Percentiles rank a stretch among this genome's conserved stretches.
These are phyloP conservation scores for Ramalina peruviana DNA, from an alignment of 495 filamentous ascomycete genomes.

Conservation along the genomic window DNA sequence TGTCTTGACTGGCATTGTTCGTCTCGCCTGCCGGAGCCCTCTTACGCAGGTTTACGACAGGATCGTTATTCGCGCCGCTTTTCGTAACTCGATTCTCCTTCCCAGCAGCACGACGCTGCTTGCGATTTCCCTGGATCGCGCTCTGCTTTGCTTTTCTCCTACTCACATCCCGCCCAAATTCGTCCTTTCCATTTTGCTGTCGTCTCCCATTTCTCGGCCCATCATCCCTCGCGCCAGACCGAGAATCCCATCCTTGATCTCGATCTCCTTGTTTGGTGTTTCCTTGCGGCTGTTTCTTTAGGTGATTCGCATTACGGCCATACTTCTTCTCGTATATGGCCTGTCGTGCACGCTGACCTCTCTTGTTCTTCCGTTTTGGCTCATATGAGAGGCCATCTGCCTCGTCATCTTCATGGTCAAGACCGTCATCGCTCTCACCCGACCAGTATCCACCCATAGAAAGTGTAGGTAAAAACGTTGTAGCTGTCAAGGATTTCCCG, in stretches of 20 bases:
- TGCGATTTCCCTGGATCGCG: constrained; percentile 2
- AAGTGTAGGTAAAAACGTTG: constrained; percentile 77
- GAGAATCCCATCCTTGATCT: constrained; percentile 36
- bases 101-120: constrained; percentile 7
- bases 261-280: constrained; percentile 4
- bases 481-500: constrained; percentile 23
- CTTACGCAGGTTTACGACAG: background rate
- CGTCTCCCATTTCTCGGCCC: constrained; percentile 14
- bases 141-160: constrained; percentile 2
- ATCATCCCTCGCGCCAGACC: constrained; percentile 26
- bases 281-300: constrained; percentile 30
- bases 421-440: constrained; percentile 59
- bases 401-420: constrained; percentile 26
- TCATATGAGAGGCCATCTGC: constrained; percentile 19
- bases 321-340: constrained; percentile 89
- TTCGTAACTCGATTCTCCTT: background rate
- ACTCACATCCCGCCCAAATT: constrained; percentile 2
- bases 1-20: constrained; percentile 39
- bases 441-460: constrained; percentile 83
- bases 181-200: constrained; percentile 11
- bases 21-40: constrained; percentile 23
- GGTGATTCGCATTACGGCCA: constrained; percentile 60
- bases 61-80: constrained; percentile 16
- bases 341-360: constrained; percentile 76
- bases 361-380: constrained; percentile 56